Conservation (phyloP, 352 stramenopile genomes). For the Phytophthora cryptogea region DNA sequence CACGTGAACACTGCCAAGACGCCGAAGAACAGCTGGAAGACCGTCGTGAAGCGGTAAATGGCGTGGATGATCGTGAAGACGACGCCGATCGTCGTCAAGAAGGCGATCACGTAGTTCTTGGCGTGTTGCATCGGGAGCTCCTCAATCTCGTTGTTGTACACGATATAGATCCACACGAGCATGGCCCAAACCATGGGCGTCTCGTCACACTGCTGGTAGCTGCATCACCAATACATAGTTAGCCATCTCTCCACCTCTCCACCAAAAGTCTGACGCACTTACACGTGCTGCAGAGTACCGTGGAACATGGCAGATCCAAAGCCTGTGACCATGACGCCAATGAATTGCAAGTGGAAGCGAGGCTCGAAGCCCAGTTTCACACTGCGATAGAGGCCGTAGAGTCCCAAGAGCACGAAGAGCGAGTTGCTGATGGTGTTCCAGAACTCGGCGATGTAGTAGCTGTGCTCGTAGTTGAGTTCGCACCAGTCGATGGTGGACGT, state of each 20-base stretch:
- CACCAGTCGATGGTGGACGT: conserved; percentile 90
- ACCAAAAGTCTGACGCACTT: no score
- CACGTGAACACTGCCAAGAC: conserved; percentile 56
- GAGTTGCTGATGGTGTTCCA: conserved; percentile 89
- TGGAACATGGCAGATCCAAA: conserved; percentile 88
- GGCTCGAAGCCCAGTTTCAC: conserved; percentile 73
- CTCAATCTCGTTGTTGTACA: conserved; percentile 77
- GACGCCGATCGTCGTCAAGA: conserved; percentile 58
- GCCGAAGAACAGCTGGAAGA: conserved; percentile 83
- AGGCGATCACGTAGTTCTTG: conserved; percentile 43
- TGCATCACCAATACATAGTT: no score
- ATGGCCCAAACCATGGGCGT: conserved; percentile 88
- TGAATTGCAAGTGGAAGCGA: conserved; percentile 77
- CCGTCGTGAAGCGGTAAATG: conserved; percentile 76
- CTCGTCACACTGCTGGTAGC: conserved; percentile 80
- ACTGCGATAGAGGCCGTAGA: conserved; percentile 72
- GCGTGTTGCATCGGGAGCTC: conserved; percentile 47
- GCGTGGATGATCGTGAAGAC: conserved; percentile 74
- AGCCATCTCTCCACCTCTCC: no score
- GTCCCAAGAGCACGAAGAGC: conserved; percentile 72
- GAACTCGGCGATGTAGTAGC: conserved; percentile 85
- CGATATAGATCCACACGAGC: conserved; percentile 83
- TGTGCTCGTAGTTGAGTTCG: conserved; percentile 83
- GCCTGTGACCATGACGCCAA: conserved; percentile 79
- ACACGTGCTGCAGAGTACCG: conserved; percentile 81